Percentiles rank a stretch among this genome's conserved stretches.
These are phyloP conservation scores for Paecilomyces sp. DNA, from an alignment of 2,329 filamentous ascomycete species.

Conservation along the genomic window DNA sequence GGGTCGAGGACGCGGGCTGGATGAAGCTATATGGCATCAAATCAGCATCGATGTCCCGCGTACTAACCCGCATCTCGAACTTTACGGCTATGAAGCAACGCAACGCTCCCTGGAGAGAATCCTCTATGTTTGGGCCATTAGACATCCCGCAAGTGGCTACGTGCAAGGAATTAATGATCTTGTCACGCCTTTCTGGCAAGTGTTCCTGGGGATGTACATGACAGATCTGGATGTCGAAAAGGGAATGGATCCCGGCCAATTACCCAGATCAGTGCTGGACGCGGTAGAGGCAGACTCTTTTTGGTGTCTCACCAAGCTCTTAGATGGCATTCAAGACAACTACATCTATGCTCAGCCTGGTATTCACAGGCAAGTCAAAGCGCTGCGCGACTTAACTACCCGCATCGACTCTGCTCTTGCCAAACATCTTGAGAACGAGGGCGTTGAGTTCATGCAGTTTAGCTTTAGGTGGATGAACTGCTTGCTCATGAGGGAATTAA, in stretches of 20 bases:
- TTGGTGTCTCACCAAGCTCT: constrained; percentile 93
- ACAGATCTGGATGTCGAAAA: constrained; percentile 87
- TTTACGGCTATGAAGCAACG: constrained; percentile 94
- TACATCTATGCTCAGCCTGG: constrained; percentile 97
- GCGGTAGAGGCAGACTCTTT: constrained; percentile 97
- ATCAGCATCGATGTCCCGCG: constrained; percentile 97
- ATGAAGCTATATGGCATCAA: constrained; percentile 98
- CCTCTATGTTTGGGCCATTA: constrained; percentile 93
- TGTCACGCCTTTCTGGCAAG: constrained; percentile 96
- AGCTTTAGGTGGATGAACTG: constrained; percentile 99
- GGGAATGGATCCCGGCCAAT: constrained; percentile 93
- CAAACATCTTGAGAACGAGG: constrained; percentile 81
- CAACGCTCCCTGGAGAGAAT: constrained; percentile 91
- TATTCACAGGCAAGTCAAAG: constrained; percentile 87
- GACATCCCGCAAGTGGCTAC: constrained; percentile 94
- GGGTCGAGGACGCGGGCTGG: constrained; percentile 65
- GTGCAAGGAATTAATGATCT: constrained; percentile 98
- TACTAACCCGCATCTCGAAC: constrained; percentile 89
- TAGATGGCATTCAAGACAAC: constrained; percentile 99
- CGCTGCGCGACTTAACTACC: constrained; percentile 80
- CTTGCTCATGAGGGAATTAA: constrained; percentile 93
- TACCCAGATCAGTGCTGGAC: constrained; percentile 84
- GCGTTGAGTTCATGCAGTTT: constrained; percentile 98
- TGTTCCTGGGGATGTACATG: constrained; percentile 90
- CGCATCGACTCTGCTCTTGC: constrained; percentile 79